Base-by-base conservation (phyloP, 352 stramenopile species). In the Hyphochytrium catenoides region DNA sequence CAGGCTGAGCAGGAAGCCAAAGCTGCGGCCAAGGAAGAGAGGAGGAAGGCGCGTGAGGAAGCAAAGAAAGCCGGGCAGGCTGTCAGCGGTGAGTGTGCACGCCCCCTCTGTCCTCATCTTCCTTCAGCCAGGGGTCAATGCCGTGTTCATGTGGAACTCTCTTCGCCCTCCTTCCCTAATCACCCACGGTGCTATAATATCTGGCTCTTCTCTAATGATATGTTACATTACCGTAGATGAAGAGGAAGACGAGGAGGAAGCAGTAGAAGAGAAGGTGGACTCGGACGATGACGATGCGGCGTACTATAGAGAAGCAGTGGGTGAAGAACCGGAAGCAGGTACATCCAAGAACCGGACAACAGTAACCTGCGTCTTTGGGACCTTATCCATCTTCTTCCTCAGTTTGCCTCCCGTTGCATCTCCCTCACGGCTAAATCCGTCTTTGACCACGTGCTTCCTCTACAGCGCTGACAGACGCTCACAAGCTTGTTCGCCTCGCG, bases 261-360 rank as follows among this genome's bases (percentile, higher is more conserved):
- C 59, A 54, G 29, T 74, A 77, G 40, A 48, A 59, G 17, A 30
- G 15, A 51, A 61, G 12, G 52, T 72, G 31, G 61, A 72, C 9
- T 72, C 52, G 33, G 66, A 79, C 31, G 26, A 68, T 8, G 62
- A 81, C 26, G 67, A 81, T 35, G 58, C 54, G 7, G 67, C 77
- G 24, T 81, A 77, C 47, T 81, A 81, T 50, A 63, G 67, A 34
- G 58, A 76, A 34, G 67, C 75, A 30, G 67, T 81, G 16, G 67
- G 67, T 9, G 63, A 81, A 41, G 67, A 77, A 35, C 67, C 67
- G 0, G 65, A 82, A 23, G 33, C 60, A n/a, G n/a, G n/a, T n/a
- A n/a, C n/a, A n/a, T n/a, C n/a, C n/a, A n/a, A n/a, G n/a, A n/a
- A n/a, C n/a, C n/a, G n/a, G n/a, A n/a, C n/a, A n/a, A n/a, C n/a